A percentile compares a stretch with the other conserved stretches of the same genome.
These are phyloP conservation scores for Boletellus emodensis DNA, from an alignment of 768 basidiomycete species.

Conservation along the genomic window DNA sequence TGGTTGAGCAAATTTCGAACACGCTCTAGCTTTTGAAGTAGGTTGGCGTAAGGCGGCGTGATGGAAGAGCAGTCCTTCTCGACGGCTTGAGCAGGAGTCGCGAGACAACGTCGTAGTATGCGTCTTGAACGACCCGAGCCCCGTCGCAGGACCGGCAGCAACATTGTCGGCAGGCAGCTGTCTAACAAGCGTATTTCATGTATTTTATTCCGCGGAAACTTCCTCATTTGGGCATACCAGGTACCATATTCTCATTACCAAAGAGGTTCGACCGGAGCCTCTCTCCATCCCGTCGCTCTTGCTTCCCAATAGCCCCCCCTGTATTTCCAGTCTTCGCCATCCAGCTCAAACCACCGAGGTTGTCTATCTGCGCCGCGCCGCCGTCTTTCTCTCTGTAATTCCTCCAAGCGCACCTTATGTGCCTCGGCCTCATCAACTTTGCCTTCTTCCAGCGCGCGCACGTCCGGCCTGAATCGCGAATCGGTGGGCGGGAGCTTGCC, in stretches of 20 bases:
- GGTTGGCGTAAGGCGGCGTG: slow-evolving; percentile 75
- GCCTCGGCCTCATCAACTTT: slow-evolving; percentile 64
- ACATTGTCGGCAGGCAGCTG: slow-evolving; percentile 13
- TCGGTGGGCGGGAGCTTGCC: slow-evolving; percentile 73
- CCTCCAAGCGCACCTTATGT: slow-evolving; percentile 71
- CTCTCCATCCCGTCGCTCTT: slow-evolving; percentile 61
- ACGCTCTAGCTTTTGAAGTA: slow-evolving; percentile 65
- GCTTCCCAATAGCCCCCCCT: slow-evolving; percentile 82
- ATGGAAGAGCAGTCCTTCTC: slow-evolving; percentile 67
- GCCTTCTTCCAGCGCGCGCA: slow-evolving; percentile 79
- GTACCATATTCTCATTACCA: slow-evolving; percentile 48
- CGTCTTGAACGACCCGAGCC: slow-evolving; percentile 7
- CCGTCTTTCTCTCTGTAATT: slow-evolving; percentile 70
- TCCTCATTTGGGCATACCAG: slow-evolving; percentile 3
- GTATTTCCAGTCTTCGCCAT: slow-evolving; percentile 71
- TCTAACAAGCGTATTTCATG: background rate
- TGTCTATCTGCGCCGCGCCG: slow-evolving; percentile 51
- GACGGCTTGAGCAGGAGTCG: slow-evolving; percentile 38
- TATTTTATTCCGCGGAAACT: background rate
- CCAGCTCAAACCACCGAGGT: slow-evolving; percentile 75
- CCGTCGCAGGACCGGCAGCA: slow-evolving; percentile 18
- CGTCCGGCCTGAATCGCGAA: slow-evolving; percentile 77
- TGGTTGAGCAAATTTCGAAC: slow-evolving; percentile 67
- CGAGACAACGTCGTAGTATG: slow-evolving; percentile 31
- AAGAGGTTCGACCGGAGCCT: slow-evolving; percentile 43